Evolutionary conservation across 2,329 filamentous ascomycete genomes (phyloP).

Genomic region (Chaetomium olivaceum): DNA sequence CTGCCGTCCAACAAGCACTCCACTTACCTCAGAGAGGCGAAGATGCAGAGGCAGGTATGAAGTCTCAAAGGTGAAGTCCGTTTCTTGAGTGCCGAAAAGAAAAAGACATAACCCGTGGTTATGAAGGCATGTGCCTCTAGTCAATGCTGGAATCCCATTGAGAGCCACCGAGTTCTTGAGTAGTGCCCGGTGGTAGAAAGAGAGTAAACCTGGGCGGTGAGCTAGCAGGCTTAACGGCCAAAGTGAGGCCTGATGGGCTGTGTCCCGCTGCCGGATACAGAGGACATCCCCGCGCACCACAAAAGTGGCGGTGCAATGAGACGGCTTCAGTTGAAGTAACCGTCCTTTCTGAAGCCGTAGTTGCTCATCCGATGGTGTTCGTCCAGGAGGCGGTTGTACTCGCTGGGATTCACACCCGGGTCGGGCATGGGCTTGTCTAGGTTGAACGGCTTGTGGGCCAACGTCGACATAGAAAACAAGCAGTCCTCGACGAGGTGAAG

Average conservation of each 20-base stretch:
- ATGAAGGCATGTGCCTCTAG: not conserved
- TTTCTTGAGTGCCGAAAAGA: not conserved
- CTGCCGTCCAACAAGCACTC: not conserved
- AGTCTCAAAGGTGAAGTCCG: not conserved
- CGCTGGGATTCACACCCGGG: not conserved
- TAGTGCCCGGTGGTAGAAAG: not conserved
- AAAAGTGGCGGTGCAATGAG: not conserved
- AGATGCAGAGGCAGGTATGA: not conserved
- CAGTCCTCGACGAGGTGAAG: slow-evolving; percentile 15
- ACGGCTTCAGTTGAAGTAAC: not conserved
- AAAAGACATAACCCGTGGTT: not conserved
- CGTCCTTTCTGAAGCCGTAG: not conserved
- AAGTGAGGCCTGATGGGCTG: not conserved
- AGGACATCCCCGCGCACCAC: not conserved
- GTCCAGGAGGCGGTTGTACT: not conserved
- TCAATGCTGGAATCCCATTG: not conserved
- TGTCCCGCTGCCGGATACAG: not conserved
- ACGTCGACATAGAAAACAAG: slow-evolving; percentile 11
- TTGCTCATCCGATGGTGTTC: not conserved
- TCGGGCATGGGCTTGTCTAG: slow-evolving; percentile 19
- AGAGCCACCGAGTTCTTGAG: not conserved
- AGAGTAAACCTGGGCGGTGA: not conserved
- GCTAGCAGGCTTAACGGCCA: too few species aligned
- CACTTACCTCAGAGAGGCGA: not conserved
- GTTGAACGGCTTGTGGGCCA: slow-evolving; percentile 9